Evolutionary conservation across 768 basidiomycete species (phyloP).

Genomic region (Stropharia rugosoannulata): DNA sequence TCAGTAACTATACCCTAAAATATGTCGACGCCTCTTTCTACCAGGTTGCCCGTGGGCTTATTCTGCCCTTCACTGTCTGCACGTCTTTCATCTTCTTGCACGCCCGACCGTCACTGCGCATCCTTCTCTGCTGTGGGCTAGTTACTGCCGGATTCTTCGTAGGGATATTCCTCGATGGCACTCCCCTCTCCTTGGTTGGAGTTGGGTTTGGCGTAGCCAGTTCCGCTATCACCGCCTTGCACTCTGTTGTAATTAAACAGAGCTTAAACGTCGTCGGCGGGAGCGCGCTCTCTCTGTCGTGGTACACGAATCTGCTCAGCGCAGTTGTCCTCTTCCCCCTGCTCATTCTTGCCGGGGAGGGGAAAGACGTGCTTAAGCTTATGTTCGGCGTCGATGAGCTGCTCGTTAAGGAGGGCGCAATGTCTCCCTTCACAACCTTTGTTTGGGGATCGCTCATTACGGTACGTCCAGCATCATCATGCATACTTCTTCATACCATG

Average conservation of each 20-base stretch:
- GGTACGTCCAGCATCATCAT: constrained; percentile 36
- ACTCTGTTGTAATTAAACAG: constrained; percentile 94
- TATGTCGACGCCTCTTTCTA: constrained; percentile 95
- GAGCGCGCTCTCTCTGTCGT: constrained; percentile 82
- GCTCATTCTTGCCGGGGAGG: constrained; percentile 75
- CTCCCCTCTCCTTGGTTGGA: constrained; percentile 58
- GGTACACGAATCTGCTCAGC: constrained; percentile 89
- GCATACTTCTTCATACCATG: not conserved
- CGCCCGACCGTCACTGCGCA: constrained; percentile 71
- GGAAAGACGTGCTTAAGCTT: constrained; percentile 58
- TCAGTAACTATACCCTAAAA: constrained; percentile 90
- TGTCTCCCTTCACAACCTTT: constrained; percentile 61
- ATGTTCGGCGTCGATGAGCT: constrained; percentile 47
- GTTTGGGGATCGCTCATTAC: constrained; percentile 79
- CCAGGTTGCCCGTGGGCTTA: constrained; percentile 91
- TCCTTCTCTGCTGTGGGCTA: constrained; percentile 71
- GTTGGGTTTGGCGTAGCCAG: constrained; percentile 80
- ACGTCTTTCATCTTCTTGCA: constrained; percentile 82
- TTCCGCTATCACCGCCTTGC: constrained; percentile 84
- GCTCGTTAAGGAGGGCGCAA: constrained; percentile 33
- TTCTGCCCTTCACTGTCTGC: constrained; percentile 90
- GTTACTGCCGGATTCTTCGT: constrained; percentile 94
- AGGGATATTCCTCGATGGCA: constrained; percentile 80
- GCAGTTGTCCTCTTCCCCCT: constrained; percentile 72
- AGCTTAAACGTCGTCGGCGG: constrained; percentile 78